Conservation (phyloP, 805 yeast species). For the Metschnikowia continentalis region DNA sequence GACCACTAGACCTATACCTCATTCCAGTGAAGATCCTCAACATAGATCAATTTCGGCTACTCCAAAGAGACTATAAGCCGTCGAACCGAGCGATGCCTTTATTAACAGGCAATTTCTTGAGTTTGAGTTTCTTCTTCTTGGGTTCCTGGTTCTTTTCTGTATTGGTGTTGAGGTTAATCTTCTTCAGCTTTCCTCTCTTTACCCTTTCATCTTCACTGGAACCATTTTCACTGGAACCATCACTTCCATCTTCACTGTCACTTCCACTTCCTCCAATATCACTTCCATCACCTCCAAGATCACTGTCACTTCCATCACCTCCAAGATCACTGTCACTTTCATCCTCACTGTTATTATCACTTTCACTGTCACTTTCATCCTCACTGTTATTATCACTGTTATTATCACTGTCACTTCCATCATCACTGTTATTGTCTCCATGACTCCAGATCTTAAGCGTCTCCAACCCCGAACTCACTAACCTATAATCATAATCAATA, state of each 20-base stretch:
- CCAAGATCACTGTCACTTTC: background rate
- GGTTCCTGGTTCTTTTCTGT: slow-evolving; percentile 12
- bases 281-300: background rate
- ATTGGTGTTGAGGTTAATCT: background rate
- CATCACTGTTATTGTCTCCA: slow-evolving; percentile 12
- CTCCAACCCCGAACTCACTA: slow-evolving; percentile 83
- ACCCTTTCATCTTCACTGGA: too few relatives aligned
- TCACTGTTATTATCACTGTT: slow-evolving; percentile 15
- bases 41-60: too few relatives aligned
- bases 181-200: background rate
- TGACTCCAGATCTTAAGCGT: slow-evolving; percentile 65
- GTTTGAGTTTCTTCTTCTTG: slow-evolving; percentile 32
- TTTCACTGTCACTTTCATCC: slow-evolving; percentile 5
- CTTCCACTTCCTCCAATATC: background rate
- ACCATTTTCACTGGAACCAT: background rate
- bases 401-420: slow-evolving; percentile 19
- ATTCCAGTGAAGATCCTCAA: too few relatives aligned
- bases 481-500: slow-evolving; percentile 73
- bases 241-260: background rate
- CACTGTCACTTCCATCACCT: slow-evolving; percentile 7
- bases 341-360: background rate
- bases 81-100: slow-evolving; percentile 43
- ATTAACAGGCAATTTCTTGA: slow-evolving; percentile 24
- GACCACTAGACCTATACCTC: too few relatives aligned
- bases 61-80: slow-evolving; percentile 22